Evolutionary conservation across 495 filamentous ascomycete species (phyloP).

Genomic region (Trichoderma reesei): DNA sequence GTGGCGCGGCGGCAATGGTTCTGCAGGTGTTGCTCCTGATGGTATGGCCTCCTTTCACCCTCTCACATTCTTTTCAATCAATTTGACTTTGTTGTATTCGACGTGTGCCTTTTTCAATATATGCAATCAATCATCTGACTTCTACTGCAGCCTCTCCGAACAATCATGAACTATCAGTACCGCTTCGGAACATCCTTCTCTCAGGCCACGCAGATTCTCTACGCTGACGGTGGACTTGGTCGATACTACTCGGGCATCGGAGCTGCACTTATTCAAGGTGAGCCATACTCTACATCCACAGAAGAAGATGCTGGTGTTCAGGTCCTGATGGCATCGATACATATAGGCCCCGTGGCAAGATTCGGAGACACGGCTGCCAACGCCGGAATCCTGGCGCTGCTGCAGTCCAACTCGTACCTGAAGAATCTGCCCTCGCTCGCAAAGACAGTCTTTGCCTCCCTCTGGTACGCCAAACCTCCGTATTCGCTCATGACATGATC

Average conservation of each 20-base stretch:
- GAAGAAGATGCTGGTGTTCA: not conserved
- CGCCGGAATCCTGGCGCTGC: slow-evolving; percentile 25
- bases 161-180: slow-evolving; percentile 32
- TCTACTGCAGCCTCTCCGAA: slow-evolving; percentile 21
- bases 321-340: not conserved
- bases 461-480: slow-evolving; percentile 15
- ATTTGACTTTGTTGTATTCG: not conserved
- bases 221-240: slow-evolving; percentile 19
- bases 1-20: slow-evolving; percentile 26
- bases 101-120: too few species aligned
- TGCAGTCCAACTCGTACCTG: slow-evolving; percentile 24
- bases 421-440: slow-evolving; percentile 21
- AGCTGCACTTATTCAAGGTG: slow-evolving; percentile 25
- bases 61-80: not conserved
- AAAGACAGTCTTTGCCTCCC: slow-evolving; percentile 24
- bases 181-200: slow-evolving; percentile 23
- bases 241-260: slow-evolving; percentile 27
- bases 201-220: slow-evolving; percentile 18
- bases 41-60: slow-evolving; percentile 13
- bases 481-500: too few species aligned
- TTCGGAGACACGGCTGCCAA: slow-evolving; percentile 31
- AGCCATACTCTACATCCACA: not conserved
- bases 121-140: too few species aligned
- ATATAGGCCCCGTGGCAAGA: slow-evolving; percentile 22
- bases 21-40: slow-evolving; percentile 28